Conservation (phyloP, 2,329 filamentous ascomycete species). For the Diaporthe sp. region DNA sequence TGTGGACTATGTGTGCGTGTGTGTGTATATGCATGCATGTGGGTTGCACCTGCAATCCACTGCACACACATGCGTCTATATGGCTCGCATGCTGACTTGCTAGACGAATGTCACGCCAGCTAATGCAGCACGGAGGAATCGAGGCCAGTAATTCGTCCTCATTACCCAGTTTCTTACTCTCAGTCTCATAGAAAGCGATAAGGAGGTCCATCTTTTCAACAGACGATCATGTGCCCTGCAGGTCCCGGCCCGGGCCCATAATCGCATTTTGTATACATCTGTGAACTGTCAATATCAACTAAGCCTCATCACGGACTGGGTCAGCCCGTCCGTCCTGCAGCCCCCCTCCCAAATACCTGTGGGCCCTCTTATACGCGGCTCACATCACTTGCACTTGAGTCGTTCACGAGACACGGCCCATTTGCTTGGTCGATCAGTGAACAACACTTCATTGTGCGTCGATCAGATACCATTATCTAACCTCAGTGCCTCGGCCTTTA, state of each 20-base stretch:
- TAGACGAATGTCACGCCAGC: background rate
- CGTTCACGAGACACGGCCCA: background rate
- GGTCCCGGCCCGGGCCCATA: no score
- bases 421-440: background rate
- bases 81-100: background rate
- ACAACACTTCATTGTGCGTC: background rate
- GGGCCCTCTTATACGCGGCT: background rate
- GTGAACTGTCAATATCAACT: background rate
- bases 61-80: background rate
- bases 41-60: slow-evolving; percentile 3
- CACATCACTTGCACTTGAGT: background rate
- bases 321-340: background rate
- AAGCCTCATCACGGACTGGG: slow-evolving; percentile 16
- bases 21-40: background rate
- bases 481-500: no score
- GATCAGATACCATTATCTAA: background rate
- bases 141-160: background rate
- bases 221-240: background rate
- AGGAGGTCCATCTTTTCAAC: background rate
- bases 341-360: background rate
- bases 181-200: background rate
- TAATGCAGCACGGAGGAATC: background rate
- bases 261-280: background rate
- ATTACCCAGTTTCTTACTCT: background rate
- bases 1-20: background rate